Evolutionary conservation across 495 filamentous ascomycete genomes (phyloP).

Genomic region (Hypoxylon perforatum): DNA sequence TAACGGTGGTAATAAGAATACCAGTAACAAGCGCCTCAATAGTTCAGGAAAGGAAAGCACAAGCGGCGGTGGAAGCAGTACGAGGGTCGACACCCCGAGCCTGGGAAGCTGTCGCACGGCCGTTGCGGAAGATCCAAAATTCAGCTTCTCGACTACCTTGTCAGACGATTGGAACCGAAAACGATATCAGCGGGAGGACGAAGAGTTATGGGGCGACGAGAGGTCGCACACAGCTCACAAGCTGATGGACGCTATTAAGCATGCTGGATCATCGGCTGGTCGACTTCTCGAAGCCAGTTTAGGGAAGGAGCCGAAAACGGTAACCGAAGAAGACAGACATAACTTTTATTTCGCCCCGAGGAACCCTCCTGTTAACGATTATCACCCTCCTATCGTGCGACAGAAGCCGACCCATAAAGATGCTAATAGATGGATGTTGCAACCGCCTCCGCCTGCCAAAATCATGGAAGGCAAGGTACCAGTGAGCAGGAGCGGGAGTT

Average conservation of each 20-base stretch:
- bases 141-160: slow-evolving; percentile 47
- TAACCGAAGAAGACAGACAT: slow-evolving; percentile 57
- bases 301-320: slow-evolving; percentile 48
- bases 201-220: slow-evolving; percentile 78
- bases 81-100: slow-evolving; percentile 40
- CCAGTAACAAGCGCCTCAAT: slow-evolving; percentile 64
- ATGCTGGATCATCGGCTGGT: slow-evolving; percentile 62
- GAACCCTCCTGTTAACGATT: slow-evolving; percentile 85
- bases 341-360: slow-evolving; percentile 72
- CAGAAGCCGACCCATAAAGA: slow-evolving; percentile 71
- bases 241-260: slow-evolving; percentile 62
- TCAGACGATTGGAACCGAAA: slow-evolving; percentile 74
- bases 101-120: slow-evolving; percentile 32
- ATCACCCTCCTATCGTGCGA: slow-evolving; percentile 87
- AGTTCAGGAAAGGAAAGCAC: slow-evolving; percentile 53
- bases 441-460: slow-evolving; percentile 83
- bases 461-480: slow-evolving; percentile 86
- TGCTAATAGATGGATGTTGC: slow-evolving; percentile 88
- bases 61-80: slow-evolving; percentile 47
- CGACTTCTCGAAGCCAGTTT: slow-evolving; percentile 58
- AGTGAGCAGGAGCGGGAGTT: slow-evolving; percentile 63
- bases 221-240: slow-evolving; percentile 53
- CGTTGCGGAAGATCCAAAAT: slow-evolving; percentile 28
- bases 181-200: slow-evolving; percentile 86
- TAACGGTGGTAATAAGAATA: slow-evolving; percentile 61